These are phyloP conservation scores for Talaromyces adpressus DNA, from an alignment of 495 filamentous ascomycete species.

Conservation along the genomic window DNA sequence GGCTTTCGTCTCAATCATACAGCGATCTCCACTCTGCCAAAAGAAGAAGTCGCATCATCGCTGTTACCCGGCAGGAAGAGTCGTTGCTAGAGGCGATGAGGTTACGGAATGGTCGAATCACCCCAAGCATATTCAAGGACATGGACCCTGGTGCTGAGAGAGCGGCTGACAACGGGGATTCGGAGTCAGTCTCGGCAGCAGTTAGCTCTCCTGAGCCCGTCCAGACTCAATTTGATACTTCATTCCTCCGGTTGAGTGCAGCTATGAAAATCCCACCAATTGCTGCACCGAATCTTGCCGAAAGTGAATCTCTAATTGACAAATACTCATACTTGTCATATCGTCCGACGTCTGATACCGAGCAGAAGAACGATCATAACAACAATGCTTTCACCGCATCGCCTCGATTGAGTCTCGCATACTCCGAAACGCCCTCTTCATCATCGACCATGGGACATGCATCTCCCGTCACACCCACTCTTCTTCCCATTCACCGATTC, in stretches of 20 bases:
- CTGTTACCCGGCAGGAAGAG: constrained; percentile 80
- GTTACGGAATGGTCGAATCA: constrained; percentile 67
- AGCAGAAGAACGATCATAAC: constrained; percentile 24
- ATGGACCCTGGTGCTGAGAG: constrained; percentile 14
- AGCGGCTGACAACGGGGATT: constrained; percentile 16
- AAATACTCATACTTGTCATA: constrained; percentile 22
- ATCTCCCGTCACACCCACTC: constrained; percentile 37
- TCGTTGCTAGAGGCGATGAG: constrained; percentile 76
- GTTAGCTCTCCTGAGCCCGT: constrained; percentile 31
- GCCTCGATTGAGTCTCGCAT: constrained; percentile 26
- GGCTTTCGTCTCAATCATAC: neutral
- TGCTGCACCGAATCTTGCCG: constrained; percentile 9
- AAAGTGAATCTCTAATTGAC: constrained; percentile 24
- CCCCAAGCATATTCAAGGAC: constrained; percentile 61
- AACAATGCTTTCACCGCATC: constrained; percentile 20
- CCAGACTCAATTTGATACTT: constrained; percentile 29
- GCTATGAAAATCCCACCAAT: constrained; percentile 19
- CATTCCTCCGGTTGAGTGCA: constrained; percentile 38
- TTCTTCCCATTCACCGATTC: constrained; percentile 37
- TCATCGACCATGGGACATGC: constrained; percentile 31
- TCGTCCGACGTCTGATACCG: constrained; percentile 28
- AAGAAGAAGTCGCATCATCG: constrained; percentile 63
- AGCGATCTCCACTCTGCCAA: constrained; percentile 6
- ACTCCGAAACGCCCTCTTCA: constrained; percentile 30
- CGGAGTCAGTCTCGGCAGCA: constrained; percentile 20